Evolutionary conservation across 345 rosid species (phyloP).

Genomic region (Corchorus olitorius): DNA sequence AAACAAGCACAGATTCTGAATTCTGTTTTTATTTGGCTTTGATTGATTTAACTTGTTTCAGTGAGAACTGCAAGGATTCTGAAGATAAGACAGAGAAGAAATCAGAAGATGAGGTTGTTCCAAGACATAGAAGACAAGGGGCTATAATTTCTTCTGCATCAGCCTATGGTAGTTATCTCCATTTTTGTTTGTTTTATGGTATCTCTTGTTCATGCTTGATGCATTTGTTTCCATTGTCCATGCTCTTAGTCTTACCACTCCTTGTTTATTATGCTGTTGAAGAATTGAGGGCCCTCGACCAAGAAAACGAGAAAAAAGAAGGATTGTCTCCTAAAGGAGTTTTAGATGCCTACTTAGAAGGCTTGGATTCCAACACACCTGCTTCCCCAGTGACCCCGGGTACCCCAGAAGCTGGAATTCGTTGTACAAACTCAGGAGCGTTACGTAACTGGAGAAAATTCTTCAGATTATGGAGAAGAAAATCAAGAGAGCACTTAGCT

Average conservation of each 20-base stretch:
- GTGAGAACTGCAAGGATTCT: constrained; percentile 44
- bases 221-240: constrained; percentile 4
- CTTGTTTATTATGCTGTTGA: constrained; percentile 19
- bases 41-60: constrained; percentile 21
- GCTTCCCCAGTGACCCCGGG: constrained; percentile 19
- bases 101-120: constrained; percentile 21
- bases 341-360: constrained; percentile 56
- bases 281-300: constrained; percentile 53
- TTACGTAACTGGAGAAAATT: constrained; percentile 66
- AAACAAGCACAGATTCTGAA: background rate
- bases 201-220: constrained; percentile 4
- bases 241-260: constrained; percentile 12
- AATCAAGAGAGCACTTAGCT: constrained; percentile 50
- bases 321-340: constrained; percentile 66
- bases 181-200: background rate
- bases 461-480: constrained; percentile 67
- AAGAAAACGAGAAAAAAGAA: constrained; percentile 49
- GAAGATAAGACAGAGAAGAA: constrained; percentile 28
- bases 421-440: constrained; percentile 35
- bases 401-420: constrained; percentile 18
- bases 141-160: constrained; percentile 46
- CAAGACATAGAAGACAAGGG: constrained; percentile 35
- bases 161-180: constrained; percentile 47
- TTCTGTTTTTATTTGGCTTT: background rate
- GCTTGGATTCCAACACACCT: constrained; percentile 23